Base-by-base conservation (phyloP, 208 protist species). In the Crithidia fasciculata region DNA sequence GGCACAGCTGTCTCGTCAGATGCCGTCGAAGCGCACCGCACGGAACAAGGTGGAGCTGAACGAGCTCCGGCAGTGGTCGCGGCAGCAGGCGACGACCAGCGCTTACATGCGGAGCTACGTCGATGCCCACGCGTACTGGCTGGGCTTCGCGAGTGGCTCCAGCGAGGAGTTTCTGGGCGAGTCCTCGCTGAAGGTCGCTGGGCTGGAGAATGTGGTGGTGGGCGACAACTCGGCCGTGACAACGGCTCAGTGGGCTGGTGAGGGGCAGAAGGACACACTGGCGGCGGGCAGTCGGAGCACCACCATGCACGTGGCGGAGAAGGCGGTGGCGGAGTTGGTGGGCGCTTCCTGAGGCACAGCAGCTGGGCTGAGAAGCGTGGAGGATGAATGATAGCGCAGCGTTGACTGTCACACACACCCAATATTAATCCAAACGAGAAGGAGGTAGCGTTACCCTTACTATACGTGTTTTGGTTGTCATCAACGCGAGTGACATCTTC, bases 141-240 rank as follows among this genome's bases (percentile, higher is more conserved):
- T 96, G 8, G 92, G 92, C 6, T 95, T 89, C 69, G 88, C 73
- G 12, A 91, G 85, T 61, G 92, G 89, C 53, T 86, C 83, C 12
- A 85, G 78, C 52, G 84, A 81, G 39, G 16, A 66, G 3, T 87
- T 87, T 70, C 65, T 95, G 16, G 37, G 72, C 5, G n/a, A 10
- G 9, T 49, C 53, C 19, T 73, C 50, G 18, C 73, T 78, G 19
- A 64, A 64, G 7, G 82, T 92, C 18, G 19, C 47, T 2, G 82
- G 82, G 0, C 60, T 85, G 2, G 15, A 19, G 18, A 96, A 96
- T 57, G 37, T 87, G 1, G 70, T 89, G 37, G 89, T 96, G 13
- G 91, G 91, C 9, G 91, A 96, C 55, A 74, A 58, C 40, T 91
- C 91, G n/a, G 81, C 73, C 53, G 87, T 92, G 36, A 82, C 79